Percentiles rank a stretch among this genome's conserved stretches.
Evolutionary conservation across 2,329 filamentous ascomycete species (phyloP).

Genomic region (Xylariomycetidae sp.): DNA sequence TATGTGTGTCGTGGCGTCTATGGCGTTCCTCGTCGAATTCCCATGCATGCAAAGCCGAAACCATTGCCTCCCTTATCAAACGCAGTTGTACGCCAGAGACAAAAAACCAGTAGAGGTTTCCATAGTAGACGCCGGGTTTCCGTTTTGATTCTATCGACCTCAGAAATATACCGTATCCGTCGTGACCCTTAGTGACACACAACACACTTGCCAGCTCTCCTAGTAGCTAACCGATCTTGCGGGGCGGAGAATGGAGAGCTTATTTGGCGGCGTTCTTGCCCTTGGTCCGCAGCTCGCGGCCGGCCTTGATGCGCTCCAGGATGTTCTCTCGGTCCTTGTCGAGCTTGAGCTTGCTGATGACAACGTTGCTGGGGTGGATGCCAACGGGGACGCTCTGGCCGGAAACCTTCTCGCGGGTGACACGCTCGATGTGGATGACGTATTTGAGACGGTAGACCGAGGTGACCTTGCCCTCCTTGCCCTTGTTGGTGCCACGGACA

Average conservation of each 20-base stretch:
- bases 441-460: conserved; percentile 99
- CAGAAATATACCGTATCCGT: too few relatives aligned
- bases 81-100: too few relatives aligned
- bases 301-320: conserved; percentile 77
- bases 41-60: conserved; percentile 3
- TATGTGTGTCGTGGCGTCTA: too few relatives aligned
- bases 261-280: conserved; percentile 58
- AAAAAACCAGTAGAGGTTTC: too few relatives aligned
- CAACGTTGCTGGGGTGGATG: conserved; percentile 93
- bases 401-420: conserved; percentile 95
- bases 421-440: conserved; percentile 93
- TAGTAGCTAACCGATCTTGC: too few relatives aligned
- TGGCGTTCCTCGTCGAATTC: too few relatives aligned
- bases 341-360: conserved; percentile 98
- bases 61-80: conserved; percentile 1
- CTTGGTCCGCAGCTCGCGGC: conserved; percentile 73
- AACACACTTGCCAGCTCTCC: too few relatives aligned
- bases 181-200: too few relatives aligned
- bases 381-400: conserved; percentile 93
- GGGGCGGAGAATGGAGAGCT: too few relatives aligned
- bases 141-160: too few relatives aligned
- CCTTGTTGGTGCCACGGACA: conserved; percentile 91
- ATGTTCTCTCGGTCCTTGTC: conserved; percentile 92
- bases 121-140: too few relatives aligned
- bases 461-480: conserved; percentile 96